Evolutionary conservation across 345 rosid species (phyloP), one percentile per base, ranked within the genome.

Genomic region (Eucalyptus polybractea): DNA sequence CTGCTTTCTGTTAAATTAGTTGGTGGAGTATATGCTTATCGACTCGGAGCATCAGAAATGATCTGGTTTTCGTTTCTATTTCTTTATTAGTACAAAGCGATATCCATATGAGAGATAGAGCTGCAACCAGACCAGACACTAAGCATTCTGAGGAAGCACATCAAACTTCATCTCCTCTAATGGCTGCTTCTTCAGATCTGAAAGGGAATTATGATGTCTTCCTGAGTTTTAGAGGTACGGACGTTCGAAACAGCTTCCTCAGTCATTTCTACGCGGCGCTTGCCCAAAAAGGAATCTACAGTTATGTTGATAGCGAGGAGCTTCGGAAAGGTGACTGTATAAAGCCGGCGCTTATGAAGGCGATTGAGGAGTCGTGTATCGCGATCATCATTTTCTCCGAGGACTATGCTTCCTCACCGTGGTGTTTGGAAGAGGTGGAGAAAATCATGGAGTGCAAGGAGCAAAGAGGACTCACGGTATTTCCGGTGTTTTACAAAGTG

Each of bases 351-450:
- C 86, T 88, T 13, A 62, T 45, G 3, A 50, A 56, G 31, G 80
- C 89, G 4, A 69, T 88, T 7, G 58, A 88, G 69, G 42, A 45
- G 2, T 88, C 89, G 0, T 5, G 60, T 1, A 16, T 69, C 2
- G 54, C 86, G 1, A 47, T 88, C 86, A 17, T 88, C 83, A 17
- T 47, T 19, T 67, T 67, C 37, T 88, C 89, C 10, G 10, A 67
- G 42, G 9, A 88, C 13, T 88, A 62, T 21, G 89, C 86, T 16
- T 47, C 85, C 24, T 88, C 62, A 2, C 2, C 7, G 0, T 88
- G 86, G 89, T 88, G 89, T 45, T n/a, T 69, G 42, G 54, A 67
- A 14, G 89, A 88, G 83, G 56, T 88, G 27, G 40, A 3, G 53
- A 3, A 62, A 37, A 88, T 88, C 83, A 29, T 62, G 89, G 85